Evolutionary conservation across 2,329 filamentous ascomycete species (phyloP).

Genomic region (Aspergillus flavus): DNA sequence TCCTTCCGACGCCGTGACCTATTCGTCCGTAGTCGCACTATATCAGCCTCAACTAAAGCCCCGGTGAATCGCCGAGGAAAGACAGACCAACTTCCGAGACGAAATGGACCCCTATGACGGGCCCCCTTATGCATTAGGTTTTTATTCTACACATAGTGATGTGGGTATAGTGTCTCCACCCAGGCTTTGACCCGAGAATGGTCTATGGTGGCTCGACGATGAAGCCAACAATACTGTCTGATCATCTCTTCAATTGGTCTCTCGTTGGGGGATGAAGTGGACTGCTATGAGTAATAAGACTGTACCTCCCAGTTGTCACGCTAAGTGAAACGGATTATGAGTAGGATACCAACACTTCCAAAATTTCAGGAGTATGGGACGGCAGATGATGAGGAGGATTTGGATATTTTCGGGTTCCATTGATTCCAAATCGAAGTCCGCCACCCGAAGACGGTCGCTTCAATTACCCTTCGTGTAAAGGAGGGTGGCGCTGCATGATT

Average conservation of each 20-base stretch:
- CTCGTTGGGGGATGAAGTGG: too few relatives aligned
- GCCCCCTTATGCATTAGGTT: neutral
- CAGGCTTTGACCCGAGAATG: too few relatives aligned
- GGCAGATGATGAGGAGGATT: neutral
- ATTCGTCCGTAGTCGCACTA: neutral
- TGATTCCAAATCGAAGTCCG: neutral
- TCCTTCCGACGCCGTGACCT: neutral
- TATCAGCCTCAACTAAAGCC: neutral
- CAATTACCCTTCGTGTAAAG: neutral
- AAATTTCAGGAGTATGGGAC: neutral
- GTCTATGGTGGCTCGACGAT: too few relatives aligned
- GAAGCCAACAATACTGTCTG: too few relatives aligned
- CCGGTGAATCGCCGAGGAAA: neutral
- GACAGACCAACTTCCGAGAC: neutral
- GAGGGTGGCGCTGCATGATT: neutral
- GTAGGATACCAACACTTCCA: too few relatives aligned
- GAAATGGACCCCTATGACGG: neutral
- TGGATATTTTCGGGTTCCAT: neutral
- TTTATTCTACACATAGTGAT: neutral
- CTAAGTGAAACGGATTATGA: too few relatives aligned
- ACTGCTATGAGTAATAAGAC: too few relatives aligned
- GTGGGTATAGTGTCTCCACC: too few relatives aligned
- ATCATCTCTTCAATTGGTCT: too few relatives aligned
- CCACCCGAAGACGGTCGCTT: neutral
- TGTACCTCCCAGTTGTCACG: too few relatives aligned